phyloP scores from a whole-genome alignment of 179 eudicot genomes.

The Amaranthus tricolor region DNA sequence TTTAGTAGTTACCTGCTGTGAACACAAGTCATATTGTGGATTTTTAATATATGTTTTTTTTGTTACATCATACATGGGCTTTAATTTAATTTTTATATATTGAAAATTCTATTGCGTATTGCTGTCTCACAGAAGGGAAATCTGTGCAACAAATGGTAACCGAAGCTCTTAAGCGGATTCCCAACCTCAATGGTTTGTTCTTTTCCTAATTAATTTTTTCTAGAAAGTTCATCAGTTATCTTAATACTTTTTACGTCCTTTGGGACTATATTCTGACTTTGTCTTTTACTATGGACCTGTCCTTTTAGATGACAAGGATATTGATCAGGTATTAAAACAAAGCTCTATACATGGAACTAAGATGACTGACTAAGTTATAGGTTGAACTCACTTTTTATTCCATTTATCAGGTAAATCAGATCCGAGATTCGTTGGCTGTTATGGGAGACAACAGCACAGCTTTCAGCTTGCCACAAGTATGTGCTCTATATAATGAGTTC shows the following conservation, averaged over 20 bases:
- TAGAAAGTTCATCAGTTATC: neutral
- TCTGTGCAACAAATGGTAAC: constrained; percentile 78
- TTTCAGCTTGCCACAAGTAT: constrained; percentile 94
- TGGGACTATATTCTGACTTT: constrained; percentile 25
- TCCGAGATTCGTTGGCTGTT: constrained; percentile 83
- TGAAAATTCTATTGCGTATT: neutral
- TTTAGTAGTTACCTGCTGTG: neutral
- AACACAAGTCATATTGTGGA: neutral
- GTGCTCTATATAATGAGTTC: constrained; percentile 15
- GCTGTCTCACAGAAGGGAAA: constrained; percentile 46
- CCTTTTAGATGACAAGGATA: constrained; percentile 72
- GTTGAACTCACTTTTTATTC: constrained; percentile 5
- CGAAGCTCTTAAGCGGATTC: constrained; percentile 72
- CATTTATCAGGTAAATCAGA: constrained; percentile 74
- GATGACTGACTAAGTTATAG: constrained; percentile 2
- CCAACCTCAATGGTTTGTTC: constrained; percentile 55
- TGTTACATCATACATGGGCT: neutral
- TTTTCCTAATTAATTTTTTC: neutral
- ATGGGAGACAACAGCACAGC: constrained; percentile 99
- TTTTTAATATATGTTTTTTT: neutral
- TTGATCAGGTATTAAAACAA: constrained; percentile 63
- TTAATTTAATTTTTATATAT: neutral
- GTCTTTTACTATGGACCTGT: constrained; percentile 24
- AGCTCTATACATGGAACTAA: neutral
- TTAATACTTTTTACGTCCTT: constrained; percentile 1